Conservation (phyloP, 108 stramenopile species). For the Discostella stelligeroides region DNA sequence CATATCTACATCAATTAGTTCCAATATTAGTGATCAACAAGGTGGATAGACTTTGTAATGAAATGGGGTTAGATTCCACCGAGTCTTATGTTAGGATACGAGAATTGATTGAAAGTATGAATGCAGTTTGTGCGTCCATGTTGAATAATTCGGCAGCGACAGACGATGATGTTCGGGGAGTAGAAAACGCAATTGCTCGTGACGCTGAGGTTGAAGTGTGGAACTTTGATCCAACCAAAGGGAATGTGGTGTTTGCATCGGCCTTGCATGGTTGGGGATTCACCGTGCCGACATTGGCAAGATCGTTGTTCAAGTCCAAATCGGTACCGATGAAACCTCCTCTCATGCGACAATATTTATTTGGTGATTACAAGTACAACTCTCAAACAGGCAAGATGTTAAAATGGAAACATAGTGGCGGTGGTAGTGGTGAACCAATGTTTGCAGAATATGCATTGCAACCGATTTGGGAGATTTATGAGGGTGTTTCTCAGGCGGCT, state of each 20-base stretch:
- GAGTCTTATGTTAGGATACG: slow-evolving; percentile 94
- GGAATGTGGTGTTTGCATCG: slow-evolving; percentile 95
- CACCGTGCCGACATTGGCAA: slow-evolving; percentile 69
- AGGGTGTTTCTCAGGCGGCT: slow-evolving; percentile 70
- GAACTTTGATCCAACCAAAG: slow-evolving; percentile 92
- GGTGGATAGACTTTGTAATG: slow-evolving; percentile 86
- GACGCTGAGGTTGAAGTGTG: slow-evolving; percentile 65
- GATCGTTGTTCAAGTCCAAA: slow-evolving; percentile 78
- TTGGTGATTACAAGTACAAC: slow-evolving; percentile 78
- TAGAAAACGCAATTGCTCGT: slow-evolving; percentile 12
- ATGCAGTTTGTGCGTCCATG: slow-evolving; percentile 88
- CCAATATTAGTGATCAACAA: slow-evolving; percentile 95
- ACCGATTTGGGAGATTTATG: slow-evolving; percentile 83
- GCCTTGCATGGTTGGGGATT: slow-evolving; percentile 98
- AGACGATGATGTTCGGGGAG: slow-evolving; percentile 44
- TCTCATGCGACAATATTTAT: slow-evolving; percentile 70
- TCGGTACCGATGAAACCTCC: slow-evolving; percentile 72
- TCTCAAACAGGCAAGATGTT: slow-evolving; percentile 62
- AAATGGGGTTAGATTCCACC: slow-evolving; percentile 70
- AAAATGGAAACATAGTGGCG: slow-evolving; percentile 67
- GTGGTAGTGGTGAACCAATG: slow-evolving; percentile 55
- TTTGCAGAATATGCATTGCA: slow-evolving; percentile 77
- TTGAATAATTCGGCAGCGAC: slow-evolving; percentile 44
- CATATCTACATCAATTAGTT: slow-evolving; percentile 83
- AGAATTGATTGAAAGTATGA: slow-evolving; percentile 90